These are phyloP conservation scores for Chenopodium suecicum DNA, from an alignment of 148 eudicot species.

Conservation along the genomic window DNA sequence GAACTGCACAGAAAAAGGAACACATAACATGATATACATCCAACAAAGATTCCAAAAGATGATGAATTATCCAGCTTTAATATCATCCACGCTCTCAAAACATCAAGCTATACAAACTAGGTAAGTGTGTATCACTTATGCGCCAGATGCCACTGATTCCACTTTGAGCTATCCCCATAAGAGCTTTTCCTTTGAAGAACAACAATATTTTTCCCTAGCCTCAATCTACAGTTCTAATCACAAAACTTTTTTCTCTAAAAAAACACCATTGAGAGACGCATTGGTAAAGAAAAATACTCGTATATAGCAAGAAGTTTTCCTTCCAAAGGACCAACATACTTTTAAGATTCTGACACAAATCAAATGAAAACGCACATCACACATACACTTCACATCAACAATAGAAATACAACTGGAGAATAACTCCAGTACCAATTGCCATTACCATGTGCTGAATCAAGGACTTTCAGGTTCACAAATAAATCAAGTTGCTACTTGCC, in stretches of 20 bases:
- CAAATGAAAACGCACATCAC: neutral
- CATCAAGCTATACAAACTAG: neutral
- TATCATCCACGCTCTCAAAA: neutral
- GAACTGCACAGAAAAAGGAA: neutral
- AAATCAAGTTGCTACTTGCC: neutral
- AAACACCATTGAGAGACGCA: neutral
- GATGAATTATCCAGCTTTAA: neutral
- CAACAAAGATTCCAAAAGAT: neutral
- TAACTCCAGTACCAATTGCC: neutral
- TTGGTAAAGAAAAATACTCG: neutral
- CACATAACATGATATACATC: neutral
- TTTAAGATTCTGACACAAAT: neutral
- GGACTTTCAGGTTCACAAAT: neutral
- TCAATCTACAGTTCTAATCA: neutral
- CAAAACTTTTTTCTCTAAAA: neutral
- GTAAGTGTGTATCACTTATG: neutral
- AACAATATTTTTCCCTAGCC: neutral
- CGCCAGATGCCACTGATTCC: neutral
- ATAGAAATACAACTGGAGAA: neutral
- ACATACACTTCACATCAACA: neutral
- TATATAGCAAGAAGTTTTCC: neutral
- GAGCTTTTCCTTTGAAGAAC: neutral
- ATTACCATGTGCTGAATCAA: too few relatives aligned
- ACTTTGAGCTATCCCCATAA: neutral
- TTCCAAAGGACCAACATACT: neutral